phyloP scores from a whole-genome alignment of 2,329 filamentous ascomycete species.

The Botrytis byssoidea region DNA sequence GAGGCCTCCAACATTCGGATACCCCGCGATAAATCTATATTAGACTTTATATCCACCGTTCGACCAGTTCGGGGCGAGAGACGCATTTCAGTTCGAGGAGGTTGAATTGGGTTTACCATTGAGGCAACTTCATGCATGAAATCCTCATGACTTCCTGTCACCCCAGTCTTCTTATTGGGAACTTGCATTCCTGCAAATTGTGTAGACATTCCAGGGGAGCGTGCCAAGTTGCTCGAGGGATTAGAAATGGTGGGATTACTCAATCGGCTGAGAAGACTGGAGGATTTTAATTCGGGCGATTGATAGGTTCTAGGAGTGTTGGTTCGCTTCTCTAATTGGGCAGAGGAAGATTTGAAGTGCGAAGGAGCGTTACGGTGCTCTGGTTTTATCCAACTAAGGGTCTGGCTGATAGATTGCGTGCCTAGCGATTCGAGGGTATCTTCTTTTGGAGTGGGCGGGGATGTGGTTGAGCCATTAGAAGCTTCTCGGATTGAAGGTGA shows the following conservation, averaged over 20 bases:
- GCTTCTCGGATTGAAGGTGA: neutral
- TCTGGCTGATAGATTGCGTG: conserved; percentile 1
- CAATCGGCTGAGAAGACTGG: neutral
- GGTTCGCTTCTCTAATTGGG: neutral
- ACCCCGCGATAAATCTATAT: conserved; percentile 33
- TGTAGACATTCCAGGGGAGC: neutral
- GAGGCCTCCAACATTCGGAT: conserved; percentile 42
- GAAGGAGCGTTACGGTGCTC: neutral
- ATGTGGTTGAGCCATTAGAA: neutral
- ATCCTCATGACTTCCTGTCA: neutral
- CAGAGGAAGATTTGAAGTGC: neutral
- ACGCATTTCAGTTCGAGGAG: conserved; percentile 24
- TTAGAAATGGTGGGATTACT: neutral
- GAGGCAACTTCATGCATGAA: neutral
- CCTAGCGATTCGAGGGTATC: conserved; percentile 14
- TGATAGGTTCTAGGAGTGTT: neutral
- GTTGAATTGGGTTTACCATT: neutral
- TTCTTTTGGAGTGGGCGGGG: conserved; percentile 17
- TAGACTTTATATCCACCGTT: conserved; percentile 25
- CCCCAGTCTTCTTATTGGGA: neutral
- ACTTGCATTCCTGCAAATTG: neutral
- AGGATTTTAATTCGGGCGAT: neutral
- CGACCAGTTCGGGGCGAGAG: conserved; percentile 35
- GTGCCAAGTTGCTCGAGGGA: neutral
- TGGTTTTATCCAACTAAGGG: neutral